Conservation (phyloP, 768 basidiomycete species). For the Ramaria sp. region DNA sequence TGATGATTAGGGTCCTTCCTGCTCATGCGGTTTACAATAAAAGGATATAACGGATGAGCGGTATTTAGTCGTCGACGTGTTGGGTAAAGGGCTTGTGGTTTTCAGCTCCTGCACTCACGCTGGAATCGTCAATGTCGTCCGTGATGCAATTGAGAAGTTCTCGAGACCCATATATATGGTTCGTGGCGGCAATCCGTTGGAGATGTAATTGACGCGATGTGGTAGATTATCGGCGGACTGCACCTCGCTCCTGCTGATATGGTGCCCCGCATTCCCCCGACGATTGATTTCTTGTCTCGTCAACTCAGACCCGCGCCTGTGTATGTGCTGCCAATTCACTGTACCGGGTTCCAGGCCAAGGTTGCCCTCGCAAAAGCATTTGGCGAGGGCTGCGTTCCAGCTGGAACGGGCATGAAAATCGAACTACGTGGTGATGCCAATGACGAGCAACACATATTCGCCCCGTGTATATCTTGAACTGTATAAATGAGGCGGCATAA, state of each 20-base stretch:
- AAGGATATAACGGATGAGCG: constrained; percentile 79
- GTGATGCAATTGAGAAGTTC: constrained; percentile 53
- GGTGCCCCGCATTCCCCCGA: constrained; percentile 50
- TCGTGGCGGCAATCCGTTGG: constrained; percentile 4
- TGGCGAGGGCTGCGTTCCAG: constrained; percentile 69
- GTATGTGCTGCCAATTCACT: constrained; percentile 78
- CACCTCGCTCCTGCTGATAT: constrained; percentile 72
- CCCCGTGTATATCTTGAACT: constrained; percentile 12
- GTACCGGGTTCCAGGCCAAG: constrained; percentile 71
- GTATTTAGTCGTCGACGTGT: constrained; percentile 65
- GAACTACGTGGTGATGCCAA: constrained; percentile 25
- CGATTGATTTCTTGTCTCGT: constrained; percentile 60
- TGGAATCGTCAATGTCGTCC: constrained; percentile 76
- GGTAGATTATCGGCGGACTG: constrained; percentile 66
- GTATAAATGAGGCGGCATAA: not conserved
- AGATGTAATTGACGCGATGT: not conserved
- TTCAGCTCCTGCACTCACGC: constrained; percentile 85
- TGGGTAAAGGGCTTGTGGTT: constrained; percentile 72
- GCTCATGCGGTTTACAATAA: not conserved
- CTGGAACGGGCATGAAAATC: constrained; percentile 61
- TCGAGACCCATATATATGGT: constrained; percentile 71
- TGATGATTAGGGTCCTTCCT: not conserved
- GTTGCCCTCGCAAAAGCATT: constrained; percentile 57
- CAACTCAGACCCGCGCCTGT: constrained; percentile 49
- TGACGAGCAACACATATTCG: constrained; percentile 23